phyloP scores from a whole-genome alignment of 2,329 filamentous ascomycete genomes.

The Aspergillus brasiliensis region DNA sequence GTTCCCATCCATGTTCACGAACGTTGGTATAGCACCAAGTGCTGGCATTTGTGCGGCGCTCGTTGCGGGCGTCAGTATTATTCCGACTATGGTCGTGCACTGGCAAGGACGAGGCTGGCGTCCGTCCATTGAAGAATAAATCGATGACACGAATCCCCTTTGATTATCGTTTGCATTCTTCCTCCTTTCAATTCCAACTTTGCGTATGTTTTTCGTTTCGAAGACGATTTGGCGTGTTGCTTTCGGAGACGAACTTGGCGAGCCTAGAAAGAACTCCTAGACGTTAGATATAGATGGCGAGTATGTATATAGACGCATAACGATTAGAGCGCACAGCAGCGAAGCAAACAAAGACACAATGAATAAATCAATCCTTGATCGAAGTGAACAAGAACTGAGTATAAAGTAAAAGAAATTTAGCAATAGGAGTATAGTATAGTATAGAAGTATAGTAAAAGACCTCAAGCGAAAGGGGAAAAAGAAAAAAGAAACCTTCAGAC shows the following conservation, averaged over 20 bases:
- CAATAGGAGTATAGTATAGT: no score
- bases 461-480: neutral
- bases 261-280: constrained; percentile 3
- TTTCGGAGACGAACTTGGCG: neutral
- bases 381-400: no score
- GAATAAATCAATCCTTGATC: no score
- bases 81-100: constrained; percentile 36
- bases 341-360: neutral
- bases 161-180: neutral
- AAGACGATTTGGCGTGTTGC: neutral
- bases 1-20: constrained; percentile 40
- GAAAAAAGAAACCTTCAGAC: neutral
- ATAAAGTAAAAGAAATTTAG: no score
- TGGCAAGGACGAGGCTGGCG: constrained; percentile 30
- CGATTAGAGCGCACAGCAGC: neutral
- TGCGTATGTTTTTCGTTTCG: neutral
- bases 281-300: constrained; percentile 5
- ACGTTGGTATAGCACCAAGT: constrained; percentile 34
- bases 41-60: constrained; percentile 34
- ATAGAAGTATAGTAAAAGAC: neutral
- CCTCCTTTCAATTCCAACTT: neutral
- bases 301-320: neutral
- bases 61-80: constrained; percentile 33
- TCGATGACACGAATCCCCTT: neutral
- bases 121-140: constrained; percentile 11